Evolutionary conservation across 805 yeast species (phyloP).

Genomic region (Saccharomycopsis fodiens): DNA sequence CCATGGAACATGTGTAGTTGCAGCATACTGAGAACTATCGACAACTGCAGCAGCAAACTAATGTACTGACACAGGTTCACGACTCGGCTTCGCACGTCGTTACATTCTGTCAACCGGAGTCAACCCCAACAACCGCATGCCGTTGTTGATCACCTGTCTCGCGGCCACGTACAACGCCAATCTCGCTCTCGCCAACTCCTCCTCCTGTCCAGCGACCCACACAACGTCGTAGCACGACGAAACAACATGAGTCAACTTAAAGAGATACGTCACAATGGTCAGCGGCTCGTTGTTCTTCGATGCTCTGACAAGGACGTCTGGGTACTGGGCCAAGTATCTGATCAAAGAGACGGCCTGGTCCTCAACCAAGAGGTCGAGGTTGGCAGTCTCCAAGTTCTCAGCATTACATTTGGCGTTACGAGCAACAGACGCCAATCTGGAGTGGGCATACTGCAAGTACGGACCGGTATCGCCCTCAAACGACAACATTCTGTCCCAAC

Average conservation of each 20-base stretch:
- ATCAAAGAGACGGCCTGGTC: conserved; percentile 62
- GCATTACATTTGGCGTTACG: conserved; percentile 60
- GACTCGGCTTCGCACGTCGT: conserved; percentile 18
- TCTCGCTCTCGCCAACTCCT: conserved; percentile 81
- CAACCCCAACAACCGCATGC: conserved; percentile 82
- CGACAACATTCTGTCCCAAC: conserved; percentile 97
- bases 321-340: conserved; percentile 80
- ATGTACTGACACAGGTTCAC: background rate
- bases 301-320: conserved; percentile 81
- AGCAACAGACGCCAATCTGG: conserved; percentile 90
- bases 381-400: conserved; percentile 39
- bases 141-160: conserved; percentile 81
- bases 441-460: conserved; percentile 95
- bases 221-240: conserved; percentile 92
- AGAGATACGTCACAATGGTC: conserved; percentile 87
- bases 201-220: conserved; percentile 95
- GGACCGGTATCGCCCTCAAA: conserved; percentile 99
- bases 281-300: conserved; percentile 84
- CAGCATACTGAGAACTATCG: background rate
- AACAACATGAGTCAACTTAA: conserved; percentile 86
- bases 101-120: conserved; percentile 99
- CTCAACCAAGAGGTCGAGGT: conserved; percentile 58
- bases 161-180: conserved; percentile 87
- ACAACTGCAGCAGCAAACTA: background rate
- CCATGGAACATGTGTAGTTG: background rate